Evolutionary conservation across 2,329 filamentous ascomycete species (phyloP), one percentile per base, ranked within the genome.

Genomic region (Thelonectria blattea): DNA sequence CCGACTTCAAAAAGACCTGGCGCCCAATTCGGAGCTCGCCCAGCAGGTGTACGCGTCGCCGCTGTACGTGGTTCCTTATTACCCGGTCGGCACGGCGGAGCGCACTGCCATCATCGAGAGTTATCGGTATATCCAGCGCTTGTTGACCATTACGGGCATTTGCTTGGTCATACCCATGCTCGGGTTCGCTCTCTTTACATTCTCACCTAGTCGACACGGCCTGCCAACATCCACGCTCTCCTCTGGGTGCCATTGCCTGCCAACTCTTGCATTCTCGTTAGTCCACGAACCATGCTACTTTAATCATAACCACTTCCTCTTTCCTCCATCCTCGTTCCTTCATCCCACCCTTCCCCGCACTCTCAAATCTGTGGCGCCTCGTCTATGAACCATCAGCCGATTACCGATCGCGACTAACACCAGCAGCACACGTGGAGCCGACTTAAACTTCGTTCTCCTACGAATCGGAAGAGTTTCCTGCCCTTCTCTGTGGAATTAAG

Each of bases 131-230:
- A 75, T 80, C 0, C 81, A 83, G 72, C 68, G 74, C 3, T 63
- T 81, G 4, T 74, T 83, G 1, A 78, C 74, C 56, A 76, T 81
- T 42, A 77, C 78, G 0, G 80, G 80, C 3, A 77, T 83, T 32
- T 78, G 74, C 41, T 62, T 83, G 5, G 79, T 77, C 24, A 74
- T 81, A 8, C 80, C 80, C 5, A 77, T 82, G 67, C 78, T 83
- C 59, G 74, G 55, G 0, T 80, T 82, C 58, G 79, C 80, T 1
- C 60, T 78, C 24, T 70, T n/a, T n/a, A n/a, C n/a, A n/a, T 37
- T 37, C 34, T 37, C 11, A 15, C 12, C 34, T 5, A 37, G 34
- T 37, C 4, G 34, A 6, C 34, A 37, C 6, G 6, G 15, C 10
- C 34, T 37, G 9, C 34, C 34, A 15, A 15, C 6, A 15, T 37